Evolutionary conservation across 1,284 basidiomycete species (phyloP), one percentile per base, ranked within the genome.

Genomic region (Xerocomus nothofagi): DNA sequence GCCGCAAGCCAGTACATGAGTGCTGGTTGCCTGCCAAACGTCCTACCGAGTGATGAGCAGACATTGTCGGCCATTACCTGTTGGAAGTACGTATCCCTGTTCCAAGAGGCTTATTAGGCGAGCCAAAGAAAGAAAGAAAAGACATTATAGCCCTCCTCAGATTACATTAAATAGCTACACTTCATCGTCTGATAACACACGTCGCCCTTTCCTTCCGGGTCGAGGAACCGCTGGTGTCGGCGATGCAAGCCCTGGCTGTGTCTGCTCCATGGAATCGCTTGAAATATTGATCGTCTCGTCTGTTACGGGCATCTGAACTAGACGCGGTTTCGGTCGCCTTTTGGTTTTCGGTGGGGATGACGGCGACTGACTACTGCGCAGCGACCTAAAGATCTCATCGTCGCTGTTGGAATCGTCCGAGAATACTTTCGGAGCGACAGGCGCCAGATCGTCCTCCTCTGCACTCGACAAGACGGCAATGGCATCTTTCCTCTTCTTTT

Each of bases 151-250:
- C 47, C 54, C 47, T 41, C 43, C 33, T 38, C 32, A 17, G 18
- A 37, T 38, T 45, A 51, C 32, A 56, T 38, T 24, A 24, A 27
- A 50, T 42, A 51, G 4, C 54, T 61, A 70, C 47, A 40, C 33
- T 17, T 71, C 68, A 15, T 79, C 78, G 47, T 80, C 78, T 34
- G 78, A 80, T 39, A 79, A 61, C 27, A 70, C 51, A 32, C 78
- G 48, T 14, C 72, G 71, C 26, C 62, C 59, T 63, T 71, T 67
- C 59, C 59, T 51, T 50, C 62, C 21, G 15, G 51, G 44, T 47
- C 51, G 60, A 26, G 39, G 31, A 38, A 33, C 50, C 41, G 36
- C 33, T 46, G 49, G 29, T 17, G 50, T 51, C 23, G 53, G 36
- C 27, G 56, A 34, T 18, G 11, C n/a, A 2, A 3, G 14, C 9